Base-by-base conservation (phyloP, 2,329 filamentous ascomycete species). In the Xylaria sp. region DNA sequence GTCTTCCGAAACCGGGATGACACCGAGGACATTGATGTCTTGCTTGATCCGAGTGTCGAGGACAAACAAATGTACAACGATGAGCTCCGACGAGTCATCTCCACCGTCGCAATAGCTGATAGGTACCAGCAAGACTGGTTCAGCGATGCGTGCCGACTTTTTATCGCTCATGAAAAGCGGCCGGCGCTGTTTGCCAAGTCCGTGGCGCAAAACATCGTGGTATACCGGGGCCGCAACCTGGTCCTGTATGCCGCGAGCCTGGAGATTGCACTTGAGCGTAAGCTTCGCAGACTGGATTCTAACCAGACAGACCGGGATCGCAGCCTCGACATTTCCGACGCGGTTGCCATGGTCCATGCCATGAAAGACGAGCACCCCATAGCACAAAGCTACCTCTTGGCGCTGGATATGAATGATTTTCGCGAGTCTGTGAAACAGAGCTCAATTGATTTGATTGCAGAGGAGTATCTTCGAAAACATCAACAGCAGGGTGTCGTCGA, bases 101-200 rank as follows among this genome's bases (percentile, higher is more conserved):
- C 52, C 18, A n/a, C 52, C 18, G 52, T 8, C 3, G 32, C 52
- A 5, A 12, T 15, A 3, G 10, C 20, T n/a, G 52, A 32, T n/a
- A 23, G n/a, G 10, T 56, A 56, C n/a, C 12, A 56, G 20, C 8
- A 37, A 5, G 52, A 56, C 7, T 56, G 52, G 52, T 39, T 56
- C 52, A 56, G 20, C 32, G 32, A 39, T 12, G 52, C 52, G n/a
- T 56, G 52, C 9, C 32, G 52, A 32, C 52, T 56, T 32, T 56
- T 56, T 32, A 56, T 56, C 52, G 52, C 52, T 2, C 23, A 39
- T 9, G 18, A 12, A 13, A 39, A 56, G 34, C n/a, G 52, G 12
- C 9, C 32, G 3, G 20, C 10, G n/a, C 32, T 56, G 2, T 56
- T 56, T 32, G 18, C n/a, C 3, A 56, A 39, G n/a, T 56, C 52